A percentile compares a stretch with the other conserved stretches of the same genome.
These are phyloP conservation scores for Phytophthora pseudosyringae DNA, from an alignment of 352 stramenopile genomes.

Conservation along the genomic window DNA sequence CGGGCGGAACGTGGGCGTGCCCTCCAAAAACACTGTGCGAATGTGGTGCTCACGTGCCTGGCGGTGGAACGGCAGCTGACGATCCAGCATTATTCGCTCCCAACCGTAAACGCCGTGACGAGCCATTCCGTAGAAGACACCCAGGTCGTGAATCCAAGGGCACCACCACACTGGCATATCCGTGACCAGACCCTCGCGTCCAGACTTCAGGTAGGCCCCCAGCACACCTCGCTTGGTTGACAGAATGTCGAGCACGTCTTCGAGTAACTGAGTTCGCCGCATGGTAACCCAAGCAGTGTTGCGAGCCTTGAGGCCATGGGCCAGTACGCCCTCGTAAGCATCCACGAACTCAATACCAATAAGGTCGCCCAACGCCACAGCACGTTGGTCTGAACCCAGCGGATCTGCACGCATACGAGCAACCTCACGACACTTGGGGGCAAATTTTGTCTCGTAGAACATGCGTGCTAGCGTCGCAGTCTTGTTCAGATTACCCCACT, in stretches of 20 bases:
- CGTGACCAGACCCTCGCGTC: slow-evolving; percentile 57
- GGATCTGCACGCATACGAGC: slow-evolving; percentile 83
- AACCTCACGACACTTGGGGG: slow-evolving; percentile 79
- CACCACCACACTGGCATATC: slow-evolving; percentile 92
- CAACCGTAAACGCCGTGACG: slow-evolving; percentile 76
- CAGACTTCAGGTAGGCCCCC: slow-evolving; percentile 62
- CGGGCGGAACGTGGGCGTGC: slow-evolving; percentile 53
- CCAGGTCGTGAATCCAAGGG: slow-evolving; percentile 87
- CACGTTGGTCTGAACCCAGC: slow-evolving; percentile 76
- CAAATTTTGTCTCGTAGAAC: slow-evolving; percentile 81
- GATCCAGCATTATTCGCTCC: slow-evolving; percentile 73
- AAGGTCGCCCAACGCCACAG: slow-evolving; percentile 71
- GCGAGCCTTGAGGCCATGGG: slow-evolving; percentile 85
- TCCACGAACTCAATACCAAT: slow-evolving; percentile 90
- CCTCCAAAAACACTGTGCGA: slow-evolving; percentile 74
- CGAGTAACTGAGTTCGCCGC: slow-evolving; percentile 73
- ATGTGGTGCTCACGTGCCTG: slow-evolving; percentile 75
- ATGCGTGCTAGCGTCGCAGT: slow-evolving; percentile 58
- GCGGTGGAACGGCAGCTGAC: slow-evolving; percentile 76
- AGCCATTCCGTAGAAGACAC: slow-evolving; percentile 82
- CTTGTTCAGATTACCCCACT: slow-evolving; percentile 87
- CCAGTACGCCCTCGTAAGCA: slow-evolving; percentile 80
- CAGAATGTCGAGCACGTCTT: slow-evolving; percentile 74
- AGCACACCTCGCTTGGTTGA: slow-evolving; percentile 48
- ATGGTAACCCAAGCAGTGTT: slow-evolving; percentile 87